Conservation (phyloP, 129 eudicot genomes). For the Dittrichia graveolens region DNA sequence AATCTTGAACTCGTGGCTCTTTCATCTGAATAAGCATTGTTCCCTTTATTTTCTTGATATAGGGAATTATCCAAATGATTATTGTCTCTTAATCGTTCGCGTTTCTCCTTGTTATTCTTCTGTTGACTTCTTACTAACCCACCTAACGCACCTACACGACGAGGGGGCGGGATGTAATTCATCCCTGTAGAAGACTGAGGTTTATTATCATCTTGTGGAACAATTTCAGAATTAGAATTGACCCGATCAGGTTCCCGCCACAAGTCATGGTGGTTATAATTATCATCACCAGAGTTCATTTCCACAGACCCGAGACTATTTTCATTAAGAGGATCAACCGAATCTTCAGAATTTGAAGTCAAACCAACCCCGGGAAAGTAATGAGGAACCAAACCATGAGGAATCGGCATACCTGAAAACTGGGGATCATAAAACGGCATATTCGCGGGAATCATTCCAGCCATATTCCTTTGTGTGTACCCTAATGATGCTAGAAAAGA, state of each 20-base stretch:
- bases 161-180: constrained; percentile 60
- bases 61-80: constrained; percentile 43
- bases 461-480: constrained; percentile 56
- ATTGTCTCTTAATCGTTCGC: constrained; percentile 43
- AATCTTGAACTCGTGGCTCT: constrained; percentile 58
- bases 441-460: constrained; percentile 68
- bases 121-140: constrained; percentile 55
- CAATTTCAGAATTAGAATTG: constrained; percentile 41
- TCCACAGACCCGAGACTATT: constrained; percentile 38
- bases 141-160: constrained; percentile 53
- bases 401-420: constrained; percentile 61
- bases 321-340: constrained; percentile 44
- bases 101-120: constrained; percentile 50
- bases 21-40: constrained; percentile 58
- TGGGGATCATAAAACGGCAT: constrained; percentile 66
- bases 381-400: constrained; percentile 72
- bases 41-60: constrained; percentile 46
- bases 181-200: constrained; percentile 42
- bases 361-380: constrained; percentile 59
- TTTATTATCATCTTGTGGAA: constrained; percentile 44
- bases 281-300: constrained; percentile 43
- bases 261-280: constrained; percentile 41
- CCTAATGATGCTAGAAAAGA: constrained; percentile 76
- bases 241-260: constrained; percentile 67
- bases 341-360: constrained; percentile 47